These are phyloP conservation scores for Phyllosticta citriasiana DNA, from an alignment of 2,329 filamentous ascomycete genomes.

Conservation along the genomic window DNA sequence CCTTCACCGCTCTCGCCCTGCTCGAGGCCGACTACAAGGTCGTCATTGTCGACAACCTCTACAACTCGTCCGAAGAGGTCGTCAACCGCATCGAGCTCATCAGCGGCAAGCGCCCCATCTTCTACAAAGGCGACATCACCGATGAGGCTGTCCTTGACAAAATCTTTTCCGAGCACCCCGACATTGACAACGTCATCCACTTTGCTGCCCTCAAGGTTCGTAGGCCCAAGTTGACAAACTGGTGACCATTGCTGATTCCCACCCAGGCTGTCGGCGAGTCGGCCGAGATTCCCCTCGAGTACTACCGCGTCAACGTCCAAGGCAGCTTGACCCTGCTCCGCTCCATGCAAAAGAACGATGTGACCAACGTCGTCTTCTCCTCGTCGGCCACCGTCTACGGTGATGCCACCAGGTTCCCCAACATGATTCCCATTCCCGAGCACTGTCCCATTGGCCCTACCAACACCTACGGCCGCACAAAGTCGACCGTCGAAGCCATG, in stretches of 20 bases:
- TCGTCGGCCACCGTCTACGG: slow-evolving; percentile 97
- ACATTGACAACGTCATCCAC: slow-evolving; percentile 97
- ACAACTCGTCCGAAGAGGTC: slow-evolving; percentile 89
- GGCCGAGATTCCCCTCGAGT: slow-evolving; percentile 84
- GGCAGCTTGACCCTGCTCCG: slow-evolving; percentile 81
- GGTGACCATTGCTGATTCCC: slow-evolving; percentile 9
- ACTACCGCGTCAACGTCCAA: slow-evolving; percentile 94
- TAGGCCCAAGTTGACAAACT: not conserved
- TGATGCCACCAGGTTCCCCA: slow-evolving; percentile 86
- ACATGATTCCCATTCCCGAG: slow-evolving; percentile 99
- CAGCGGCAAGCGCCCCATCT: slow-evolving; percentile 73
- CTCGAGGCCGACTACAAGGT: slow-evolving; percentile 94
- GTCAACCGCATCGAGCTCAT: slow-evolving; percentile 94
- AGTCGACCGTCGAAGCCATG: slow-evolving; percentile 81
- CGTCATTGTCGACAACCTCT: slow-evolving; percentile 89
- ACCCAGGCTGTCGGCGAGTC: slow-evolving; percentile 91
- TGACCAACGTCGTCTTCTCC: slow-evolving; percentile 96
- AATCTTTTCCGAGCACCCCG: slow-evolving; percentile 79
- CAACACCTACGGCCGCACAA: slow-evolving; percentile 96
- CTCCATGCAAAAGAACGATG: slow-evolving; percentile 80
- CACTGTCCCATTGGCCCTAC: slow-evolving; percentile 91
- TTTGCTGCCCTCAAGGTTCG: slow-evolving; percentile 91
- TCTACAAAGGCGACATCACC: slow-evolving; percentile 81
- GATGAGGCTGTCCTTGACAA: slow-evolving; percentile 73
- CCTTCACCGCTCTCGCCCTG: slow-evolving; percentile 85